A percentile compares a stretch with the other conserved stretches of the same genome.
Evolutionary conservation across 768 basidiomycete genomes (phyloP).

Genomic region (Gautieria morchelliformis): DNA sequence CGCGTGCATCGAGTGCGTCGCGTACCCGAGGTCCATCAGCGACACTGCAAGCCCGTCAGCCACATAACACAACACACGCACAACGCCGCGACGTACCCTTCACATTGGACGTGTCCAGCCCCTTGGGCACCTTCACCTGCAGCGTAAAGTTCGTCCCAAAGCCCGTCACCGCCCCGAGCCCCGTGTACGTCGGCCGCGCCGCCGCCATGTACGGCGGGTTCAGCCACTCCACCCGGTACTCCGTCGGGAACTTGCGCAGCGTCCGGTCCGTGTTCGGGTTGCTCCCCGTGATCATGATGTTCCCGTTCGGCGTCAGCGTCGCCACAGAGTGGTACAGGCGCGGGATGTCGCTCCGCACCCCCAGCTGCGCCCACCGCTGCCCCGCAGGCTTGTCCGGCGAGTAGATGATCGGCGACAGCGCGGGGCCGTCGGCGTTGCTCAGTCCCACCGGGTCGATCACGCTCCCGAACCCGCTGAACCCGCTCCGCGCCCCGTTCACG

Average conservation of each 20-base stretch:
- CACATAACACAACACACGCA: constrained; percentile 14
- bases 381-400: constrained; percentile 35
- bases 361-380: constrained; percentile 24
- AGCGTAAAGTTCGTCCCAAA: constrained; percentile 31
- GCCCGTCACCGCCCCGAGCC: constrained; percentile 21
- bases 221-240: constrained; percentile 30
- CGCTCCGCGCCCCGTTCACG: constrained; percentile 27
- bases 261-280: constrained; percentile 37
- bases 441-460: constrained; percentile 19
- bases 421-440: constrained; percentile 28
- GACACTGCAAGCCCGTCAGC: constrained; percentile 25
- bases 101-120: neutral
- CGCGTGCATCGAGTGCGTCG: constrained; percentile 28
- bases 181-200: constrained; percentile 23
- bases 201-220: constrained; percentile 35
- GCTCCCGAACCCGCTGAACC: constrained; percentile 19
- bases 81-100: neutral
- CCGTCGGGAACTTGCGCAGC: constrained; percentile 13
- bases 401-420: constrained; percentile 39
- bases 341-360: constrained; percentile 27
- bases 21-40: constrained; percentile 23
- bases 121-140: constrained; percentile 12
- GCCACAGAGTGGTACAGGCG: constrained; percentile 56
- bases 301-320: constrained; percentile 46
- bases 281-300: constrained; percentile 34